Evolutionary conservation across 345 rosid species (phyloP), one percentile per base, ranked within the genome.

Genomic region (Citrus sp.): DNA sequence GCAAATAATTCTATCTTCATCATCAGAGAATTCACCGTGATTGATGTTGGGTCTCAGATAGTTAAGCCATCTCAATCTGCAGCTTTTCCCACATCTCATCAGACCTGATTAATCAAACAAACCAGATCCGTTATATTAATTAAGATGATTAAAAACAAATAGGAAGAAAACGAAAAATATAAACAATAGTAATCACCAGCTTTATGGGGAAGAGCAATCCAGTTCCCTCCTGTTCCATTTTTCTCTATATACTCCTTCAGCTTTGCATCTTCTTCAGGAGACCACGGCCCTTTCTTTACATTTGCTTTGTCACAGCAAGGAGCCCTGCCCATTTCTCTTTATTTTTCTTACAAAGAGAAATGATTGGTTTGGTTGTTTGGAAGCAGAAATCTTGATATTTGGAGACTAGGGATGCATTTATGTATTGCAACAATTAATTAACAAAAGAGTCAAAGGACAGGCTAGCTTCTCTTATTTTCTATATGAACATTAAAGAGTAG

Each of bases 201-300:
- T 89, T 90, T 92, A 2, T 82, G 90, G 14, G 97, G 98, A 51
- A 94, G 87, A 87, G 97, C 73, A 86, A 92, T 94, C 98, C 98
- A 94, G 80, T 89, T 92, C 4, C 93, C 95, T 32, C 87, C 94
- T 32, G 93, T 92, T 60, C 94, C 97, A 76, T 89, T 75, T 68
- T 84, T 81, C 42, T 91, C 84, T 16, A 94, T 87, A 79, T 87
- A 91, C 32, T 85, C 89, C 82, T 90, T 94, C 67, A 94, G 92
- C 87, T 89, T 89, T 51, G 91, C 94, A 87, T 93, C 98, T 90
- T 93, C 98, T 82, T 92, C 97, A 73, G 98, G 95, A n/a, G 95
- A 94, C 98, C 98, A 94, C 64, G 98, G 94, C 51, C 98, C 98
- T 87, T 86, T 92, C 90, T 92, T 92, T 77, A 94, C 97, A 81